Conservation (phyloP, 495 filamentous ascomycete species). For the Penicillium goetzii region DNA sequence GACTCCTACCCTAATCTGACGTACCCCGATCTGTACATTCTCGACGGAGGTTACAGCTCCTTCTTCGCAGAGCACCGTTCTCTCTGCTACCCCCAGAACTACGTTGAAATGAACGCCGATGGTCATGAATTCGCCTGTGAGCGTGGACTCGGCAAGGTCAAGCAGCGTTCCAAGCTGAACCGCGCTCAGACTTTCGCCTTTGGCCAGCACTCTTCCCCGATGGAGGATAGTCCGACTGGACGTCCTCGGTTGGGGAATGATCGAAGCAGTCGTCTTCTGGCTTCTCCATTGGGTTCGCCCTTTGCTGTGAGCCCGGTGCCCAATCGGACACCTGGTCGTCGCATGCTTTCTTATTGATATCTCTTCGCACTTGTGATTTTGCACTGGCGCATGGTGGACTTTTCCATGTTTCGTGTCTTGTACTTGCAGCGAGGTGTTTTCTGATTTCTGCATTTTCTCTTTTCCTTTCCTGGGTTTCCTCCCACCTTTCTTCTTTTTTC, state of each 20-base stretch:
- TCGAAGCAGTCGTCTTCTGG: constrained; percentile 36
- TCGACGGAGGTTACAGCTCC: constrained; percentile 92
- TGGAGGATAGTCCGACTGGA: constrained; percentile 82
- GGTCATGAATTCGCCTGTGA: constrained; percentile 91
- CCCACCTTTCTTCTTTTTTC: constrained; percentile 11
- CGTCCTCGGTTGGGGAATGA: constrained; percentile 54
- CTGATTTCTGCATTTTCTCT: constrained; percentile 24
- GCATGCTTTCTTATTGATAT: constrained; percentile 72
- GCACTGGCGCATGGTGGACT: constrained; percentile 25
- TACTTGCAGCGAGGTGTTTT: constrained; percentile 36
- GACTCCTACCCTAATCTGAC: constrained; percentile 83
- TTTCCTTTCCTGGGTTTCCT: constrained; percentile 1
- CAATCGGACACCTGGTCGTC: constrained; percentile 61
- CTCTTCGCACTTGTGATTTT: constrained; percentile 16
- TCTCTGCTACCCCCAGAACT: constrained; percentile 89
- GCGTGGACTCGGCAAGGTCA: constrained; percentile 86
- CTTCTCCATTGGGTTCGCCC: constrained; percentile 59
- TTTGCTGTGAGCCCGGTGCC: constrained; percentile 57
- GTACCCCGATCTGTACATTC: constrained; percentile 95
- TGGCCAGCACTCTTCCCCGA: constrained; percentile 65
- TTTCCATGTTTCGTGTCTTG: constrained; percentile 22
- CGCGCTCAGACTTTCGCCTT: constrained; percentile 95
- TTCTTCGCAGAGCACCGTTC: constrained; percentile 80
- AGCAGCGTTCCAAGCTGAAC: constrained; percentile 78
- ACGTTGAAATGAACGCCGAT: constrained; percentile 91